These are phyloP conservation scores for Paramecium bursaria DNA, from an alignment of 73 alveolate species.

Conservation along the genomic window DNA sequence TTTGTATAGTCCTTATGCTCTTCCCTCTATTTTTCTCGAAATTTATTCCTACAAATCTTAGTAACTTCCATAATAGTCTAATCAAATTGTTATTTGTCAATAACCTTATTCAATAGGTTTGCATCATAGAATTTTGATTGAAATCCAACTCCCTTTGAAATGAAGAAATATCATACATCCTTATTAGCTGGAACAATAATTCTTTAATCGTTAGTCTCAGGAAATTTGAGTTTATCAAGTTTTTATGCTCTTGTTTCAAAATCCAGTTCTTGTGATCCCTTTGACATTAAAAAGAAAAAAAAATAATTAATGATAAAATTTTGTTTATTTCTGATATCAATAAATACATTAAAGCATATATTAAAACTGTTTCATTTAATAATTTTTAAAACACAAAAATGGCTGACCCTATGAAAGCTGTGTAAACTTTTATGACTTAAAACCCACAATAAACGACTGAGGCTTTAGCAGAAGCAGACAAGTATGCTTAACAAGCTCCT, in stretches of 20 bases:
- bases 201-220: slow-evolving; percentile 24
- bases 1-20: slow-evolving; percentile 42
- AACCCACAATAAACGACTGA: too few species aligned
- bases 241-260: slow-evolving; percentile 50
- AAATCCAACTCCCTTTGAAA: slow-evolving; percentile 46
- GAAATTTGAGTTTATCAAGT: slow-evolving; percentile 32
- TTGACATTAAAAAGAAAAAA: too few species aligned
- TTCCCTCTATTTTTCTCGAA: slow-evolving; percentile 51
- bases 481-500: too few species aligned
- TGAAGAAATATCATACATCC: background rate
- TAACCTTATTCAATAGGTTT: background rate
- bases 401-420: too few species aligned
- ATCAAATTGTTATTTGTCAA: slow-evolving; percentile 45
- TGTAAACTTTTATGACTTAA: too few species aligned
- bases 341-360: too few species aligned
- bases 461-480: too few species aligned
- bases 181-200: slow-evolving; percentile 28
- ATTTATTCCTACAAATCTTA: slow-evolving; percentile 23
- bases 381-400: too few species aligned
- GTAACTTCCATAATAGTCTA: slow-evolving; percentile 40
- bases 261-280: too few species aligned
- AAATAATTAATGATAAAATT: too few species aligned
- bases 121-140: slow-evolving; percentile 44
- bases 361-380: too few species aligned
- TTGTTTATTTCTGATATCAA: too few species aligned